Percentiles rank a stretch among this genome's conserved stretches.
Conservation (phyloP, 2,329 filamentous ascomycete genomes). For the Ophiocordyceps sinensis region DNA sequence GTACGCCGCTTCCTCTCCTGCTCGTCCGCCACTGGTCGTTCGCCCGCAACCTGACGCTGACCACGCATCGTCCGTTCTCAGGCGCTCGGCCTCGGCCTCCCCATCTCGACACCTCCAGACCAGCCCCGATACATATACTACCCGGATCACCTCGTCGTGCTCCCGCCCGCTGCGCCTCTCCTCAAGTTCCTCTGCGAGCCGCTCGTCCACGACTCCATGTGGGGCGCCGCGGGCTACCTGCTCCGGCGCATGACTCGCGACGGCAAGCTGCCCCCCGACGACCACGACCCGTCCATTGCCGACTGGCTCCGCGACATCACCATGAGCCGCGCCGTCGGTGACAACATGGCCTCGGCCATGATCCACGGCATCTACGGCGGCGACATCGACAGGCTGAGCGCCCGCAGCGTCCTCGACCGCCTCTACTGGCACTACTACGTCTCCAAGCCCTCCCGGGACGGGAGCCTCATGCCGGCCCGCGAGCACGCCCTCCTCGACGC, state of each 20-base stretch:
- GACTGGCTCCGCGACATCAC: constrained; percentile 20
- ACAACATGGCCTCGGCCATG: constrained; percentile 63
- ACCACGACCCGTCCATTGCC: constrained; percentile 20
- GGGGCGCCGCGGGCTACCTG: constrained; percentile 12
- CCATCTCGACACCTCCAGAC: constrained; percentile 34
- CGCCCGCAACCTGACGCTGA: neutral
- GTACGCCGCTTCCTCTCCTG: constrained; percentile 24
- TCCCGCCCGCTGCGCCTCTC: constrained; percentile 15
- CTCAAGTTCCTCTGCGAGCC: constrained; percentile 14
- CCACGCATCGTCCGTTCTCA: constrained; percentile 4
- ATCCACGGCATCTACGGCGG: constrained; percentile 89
- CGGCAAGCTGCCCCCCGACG: constrained; percentile 10
- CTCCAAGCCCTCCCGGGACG: constrained; percentile 15
- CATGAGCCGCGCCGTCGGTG: constrained; percentile 28
- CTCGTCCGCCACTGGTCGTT: neutral
- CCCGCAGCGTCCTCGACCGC: constrained; percentile 36
- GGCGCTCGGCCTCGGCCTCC: constrained; percentile 21
- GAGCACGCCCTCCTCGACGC: constrained; percentile 15
- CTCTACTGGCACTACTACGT: constrained; percentile 17
- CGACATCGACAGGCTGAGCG: constrained; percentile 68
- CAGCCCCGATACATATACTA: constrained; percentile 67
- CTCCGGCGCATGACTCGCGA: constrained; percentile 8
- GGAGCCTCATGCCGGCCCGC: constrained; percentile 23
- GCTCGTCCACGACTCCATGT: constrained; percentile 17
- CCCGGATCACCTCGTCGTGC: constrained; percentile 48